These are phyloP conservation scores for Psidium friedrichsthalianum DNA, from an alignment of 345 rosid genomes.

Conservation along the genomic window DNA sequence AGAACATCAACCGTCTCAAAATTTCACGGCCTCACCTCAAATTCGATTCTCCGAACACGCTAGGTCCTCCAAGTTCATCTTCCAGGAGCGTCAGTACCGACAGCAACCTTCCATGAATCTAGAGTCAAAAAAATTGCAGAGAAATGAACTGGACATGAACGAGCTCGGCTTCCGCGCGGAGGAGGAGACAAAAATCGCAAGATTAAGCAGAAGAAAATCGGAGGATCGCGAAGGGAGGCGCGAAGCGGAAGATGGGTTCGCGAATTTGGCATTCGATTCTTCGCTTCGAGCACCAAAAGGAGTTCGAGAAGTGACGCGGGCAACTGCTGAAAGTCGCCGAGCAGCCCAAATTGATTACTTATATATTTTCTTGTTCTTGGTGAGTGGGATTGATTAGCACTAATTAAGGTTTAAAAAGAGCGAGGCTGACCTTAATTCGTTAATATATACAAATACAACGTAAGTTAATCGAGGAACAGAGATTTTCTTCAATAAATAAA, in stretches of 20 bases:
- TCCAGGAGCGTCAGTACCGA: neutral
- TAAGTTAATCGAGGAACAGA: neutral
- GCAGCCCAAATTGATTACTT: too few relatives aligned
- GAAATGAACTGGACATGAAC: neutral
- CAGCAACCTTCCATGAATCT: neutral
- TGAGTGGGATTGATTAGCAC: neutral
- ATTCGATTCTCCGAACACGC: neutral
- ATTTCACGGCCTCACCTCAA: neutral
- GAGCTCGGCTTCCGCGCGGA: constrained; percentile 6
- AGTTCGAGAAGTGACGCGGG: neutral
- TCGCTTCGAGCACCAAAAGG: neutral
- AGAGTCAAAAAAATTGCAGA: neutral
- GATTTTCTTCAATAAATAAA: neutral
- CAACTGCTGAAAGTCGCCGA: neutral
- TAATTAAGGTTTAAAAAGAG: neutral
- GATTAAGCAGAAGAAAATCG: neutral
- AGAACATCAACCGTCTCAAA: neutral
- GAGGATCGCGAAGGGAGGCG: neutral
- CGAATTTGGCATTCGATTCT: neutral
- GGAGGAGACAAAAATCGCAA: neutral
- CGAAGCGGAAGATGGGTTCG: neutral
- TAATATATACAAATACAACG: neutral
- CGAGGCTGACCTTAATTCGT: neutral
- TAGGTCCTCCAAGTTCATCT: neutral
- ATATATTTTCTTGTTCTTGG: too few relatives aligned